Percentiles rank a stretch among this genome's conserved stretches.
phyloP scores from a whole-genome alignment of 106 monocot species.

The Vanilla planifolia region DNA sequence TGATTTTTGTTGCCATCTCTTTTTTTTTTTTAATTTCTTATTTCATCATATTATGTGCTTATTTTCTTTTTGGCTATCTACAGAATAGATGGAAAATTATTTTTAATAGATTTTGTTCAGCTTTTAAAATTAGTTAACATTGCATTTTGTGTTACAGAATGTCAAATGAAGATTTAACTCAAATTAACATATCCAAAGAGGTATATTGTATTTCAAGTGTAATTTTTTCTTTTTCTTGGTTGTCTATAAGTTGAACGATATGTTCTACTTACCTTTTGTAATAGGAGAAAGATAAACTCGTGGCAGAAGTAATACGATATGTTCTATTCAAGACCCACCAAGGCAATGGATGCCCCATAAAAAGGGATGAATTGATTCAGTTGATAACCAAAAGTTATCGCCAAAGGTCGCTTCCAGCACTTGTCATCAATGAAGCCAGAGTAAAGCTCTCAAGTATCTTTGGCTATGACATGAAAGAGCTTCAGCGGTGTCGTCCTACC shows the following conservation, averaged over 20 bases:
- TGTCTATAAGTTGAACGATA: slow-evolving; percentile 1
- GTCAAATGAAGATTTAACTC: slow-evolving; percentile 43
- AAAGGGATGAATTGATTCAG: slow-evolving; percentile 79
- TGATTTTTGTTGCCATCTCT: too few relatives aligned
- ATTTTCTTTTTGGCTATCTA: too few relatives aligned
- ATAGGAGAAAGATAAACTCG: slow-evolving; percentile 95
- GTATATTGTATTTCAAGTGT: slow-evolving; percentile 7
- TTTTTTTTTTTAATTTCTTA: too few relatives aligned
- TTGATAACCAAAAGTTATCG: slow-evolving; percentile 80
- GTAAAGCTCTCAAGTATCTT: slow-evolving; percentile 61
- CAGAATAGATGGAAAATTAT: too few relatives aligned
- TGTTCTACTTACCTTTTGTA: not conserved
- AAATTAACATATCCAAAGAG: slow-evolving; percentile 42
- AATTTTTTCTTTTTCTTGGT: not conserved
- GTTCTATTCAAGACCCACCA: slow-evolving; percentile 85
- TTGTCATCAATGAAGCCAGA: slow-evolving; percentile 76
- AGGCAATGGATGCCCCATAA: slow-evolving; percentile 78
- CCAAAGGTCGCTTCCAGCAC: slow-evolving; percentile 58
- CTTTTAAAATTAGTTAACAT: too few relatives aligned
- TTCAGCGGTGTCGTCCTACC: slow-evolving; percentile 52
- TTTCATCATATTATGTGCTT: too few relatives aligned
- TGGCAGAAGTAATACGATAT: slow-evolving; percentile 78
- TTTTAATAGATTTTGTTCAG: too few relatives aligned
- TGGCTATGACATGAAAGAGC: slow-evolving; percentile 85
- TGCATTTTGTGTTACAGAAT: slow-evolving; percentile 26